Base-by-base conservation (phyloP, 768 basidiomycete species). In the Chlorophyllum brunneum region DNA sequence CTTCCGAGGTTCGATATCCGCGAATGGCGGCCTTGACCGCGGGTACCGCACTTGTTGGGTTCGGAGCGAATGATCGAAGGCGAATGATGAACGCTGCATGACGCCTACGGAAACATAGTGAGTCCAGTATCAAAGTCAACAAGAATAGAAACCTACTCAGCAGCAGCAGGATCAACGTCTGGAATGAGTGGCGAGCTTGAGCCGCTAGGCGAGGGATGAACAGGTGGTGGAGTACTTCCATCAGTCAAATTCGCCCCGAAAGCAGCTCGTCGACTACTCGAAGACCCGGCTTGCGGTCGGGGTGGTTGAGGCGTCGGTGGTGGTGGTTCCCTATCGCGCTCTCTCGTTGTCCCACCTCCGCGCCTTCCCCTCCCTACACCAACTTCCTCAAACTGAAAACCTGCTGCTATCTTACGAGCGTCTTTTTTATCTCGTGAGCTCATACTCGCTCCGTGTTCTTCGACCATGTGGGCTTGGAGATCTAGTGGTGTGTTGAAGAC, bases 401-500 rank as follows among this genome's bases (percentile, higher is more conserved):
- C 82, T 30, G 92, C 82, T 52, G 83, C 78, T 6, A 95, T 70
- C 15, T 88, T 76, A 23, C 84, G 72, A 0, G 82, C 83, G 18
- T 86, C 86, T 52, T 77, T 82, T 58, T 78, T 81, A 59, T 88
- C 88, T 13, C 81, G 75, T 2, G 87, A 67, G 13, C 77, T 81
- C 84, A 90, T 85, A 27, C 83, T 83, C 0, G 75, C 79, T 7
- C 85, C 87, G 55, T 95, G 92, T 47, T 83, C 85, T 48, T 89
- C 85, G 8, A 98, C 85, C 70, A 87, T 85, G 65, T 99, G 97
- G 0, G 86, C 95, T 66, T 93, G 83, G 31, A 98, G 81, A 64
- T 99, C 97, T 9, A 99, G 71, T 11, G 81, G 76, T 3, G 86
- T 86, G 34, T 83, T 82, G 66, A 98, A 98, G 10, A 98, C 97